Evolutionary conservation across 768 basidiomycete genomes (phyloP).

Genomic region (Rhodotorula graminis): DNA sequence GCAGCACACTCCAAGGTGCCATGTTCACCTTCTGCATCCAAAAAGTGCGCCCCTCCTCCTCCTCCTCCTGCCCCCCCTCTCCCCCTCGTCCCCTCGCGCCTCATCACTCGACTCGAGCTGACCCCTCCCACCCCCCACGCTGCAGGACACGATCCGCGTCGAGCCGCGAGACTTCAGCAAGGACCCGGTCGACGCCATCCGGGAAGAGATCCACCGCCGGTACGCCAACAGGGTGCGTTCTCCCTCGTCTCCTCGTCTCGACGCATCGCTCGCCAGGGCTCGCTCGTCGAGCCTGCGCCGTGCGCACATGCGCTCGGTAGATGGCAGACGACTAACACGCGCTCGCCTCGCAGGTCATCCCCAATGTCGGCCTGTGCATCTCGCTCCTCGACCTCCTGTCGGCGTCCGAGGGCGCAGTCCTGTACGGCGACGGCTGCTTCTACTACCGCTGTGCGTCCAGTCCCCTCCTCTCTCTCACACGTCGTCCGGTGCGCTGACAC

Average conservation of each 20-base stretch:
- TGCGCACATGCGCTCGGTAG: neutral
- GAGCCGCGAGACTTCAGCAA: slow-evolving; percentile 78
- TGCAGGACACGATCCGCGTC: slow-evolving; percentile 78
- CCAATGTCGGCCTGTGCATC: slow-evolving; percentile 85
- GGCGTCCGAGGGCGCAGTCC: slow-evolving; percentile 83
- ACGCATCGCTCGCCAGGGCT: neutral
- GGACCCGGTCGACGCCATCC: slow-evolving; percentile 71
- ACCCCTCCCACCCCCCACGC: slow-evolving; percentile 43
- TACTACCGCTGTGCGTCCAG: slow-evolving; percentile 76
- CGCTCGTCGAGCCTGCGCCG: neutral
- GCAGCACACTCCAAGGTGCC: neutral
- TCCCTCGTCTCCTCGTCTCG: neutral
- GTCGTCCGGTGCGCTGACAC: neutral
- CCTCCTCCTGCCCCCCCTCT: too few species aligned
- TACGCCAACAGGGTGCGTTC: slow-evolving; percentile 67
- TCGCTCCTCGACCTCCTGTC: slow-evolving; percentile 81
- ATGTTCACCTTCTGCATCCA: slow-evolving; percentile 41
- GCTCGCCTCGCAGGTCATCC: slow-evolving; percentile 57
- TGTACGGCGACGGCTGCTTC: slow-evolving; percentile 88
- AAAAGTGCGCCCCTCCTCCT: slow-evolving; percentile 11
- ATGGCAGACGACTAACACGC: neutral
- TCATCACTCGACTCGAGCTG: neutral
- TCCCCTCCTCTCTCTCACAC: neutral
- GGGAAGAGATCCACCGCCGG: slow-evolving; percentile 84
- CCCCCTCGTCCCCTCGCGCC: neutral